These are phyloP conservation scores for Naganishia randhawae DNA, from an alignment of 768 basidiomycete genomes.

Conservation along the genomic window DNA sequence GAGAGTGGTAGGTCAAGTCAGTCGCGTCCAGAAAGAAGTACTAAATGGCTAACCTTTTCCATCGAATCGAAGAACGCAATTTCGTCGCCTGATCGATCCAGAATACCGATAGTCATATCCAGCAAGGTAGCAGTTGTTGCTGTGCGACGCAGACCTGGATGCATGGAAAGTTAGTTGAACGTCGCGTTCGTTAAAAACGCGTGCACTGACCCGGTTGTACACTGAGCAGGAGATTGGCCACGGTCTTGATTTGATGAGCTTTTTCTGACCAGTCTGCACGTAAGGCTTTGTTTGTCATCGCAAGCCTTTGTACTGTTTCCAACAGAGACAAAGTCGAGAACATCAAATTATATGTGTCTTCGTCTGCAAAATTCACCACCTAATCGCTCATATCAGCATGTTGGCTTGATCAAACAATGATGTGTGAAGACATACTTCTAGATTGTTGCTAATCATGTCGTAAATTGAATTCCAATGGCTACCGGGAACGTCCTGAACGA, in stretches of 20 bases:
- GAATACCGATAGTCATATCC: conserved; percentile 11
- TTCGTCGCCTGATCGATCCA: conserved; percentile 13
- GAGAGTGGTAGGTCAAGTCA: neutral
- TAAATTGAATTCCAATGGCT: conserved; percentile 90
- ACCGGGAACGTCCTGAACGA: conserved; percentile 79
- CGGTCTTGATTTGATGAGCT: conserved; percentile 4
- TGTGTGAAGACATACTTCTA: conserved; percentile 62
- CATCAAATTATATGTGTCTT: conserved; percentile 61
- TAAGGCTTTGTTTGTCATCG: conserved; percentile 67
- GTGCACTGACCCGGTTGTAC: conserved; percentile 6
- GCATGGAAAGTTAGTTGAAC: neutral
- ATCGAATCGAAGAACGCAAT: conserved; percentile 8
- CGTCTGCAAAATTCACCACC: conserved; percentile 65
- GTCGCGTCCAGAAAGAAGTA: neutral
- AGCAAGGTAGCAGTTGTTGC: neutral
- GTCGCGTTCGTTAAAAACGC: neutral
- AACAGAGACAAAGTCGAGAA: conserved; percentile 68
- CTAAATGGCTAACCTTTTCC: conserved; percentile 1
- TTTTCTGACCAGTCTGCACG: conserved; percentile 63
- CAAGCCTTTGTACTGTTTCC: conserved; percentile 65
- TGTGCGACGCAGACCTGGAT: neutral
- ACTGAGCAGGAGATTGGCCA: conserved; percentile 4
- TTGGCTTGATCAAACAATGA: neutral
- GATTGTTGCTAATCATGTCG: conserved; percentile 77
- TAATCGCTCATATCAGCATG: neutral